Evolutionary conservation across 345 rosid genomes (phyloP).

Genomic region (Lenwebbia sp.): DNA sequence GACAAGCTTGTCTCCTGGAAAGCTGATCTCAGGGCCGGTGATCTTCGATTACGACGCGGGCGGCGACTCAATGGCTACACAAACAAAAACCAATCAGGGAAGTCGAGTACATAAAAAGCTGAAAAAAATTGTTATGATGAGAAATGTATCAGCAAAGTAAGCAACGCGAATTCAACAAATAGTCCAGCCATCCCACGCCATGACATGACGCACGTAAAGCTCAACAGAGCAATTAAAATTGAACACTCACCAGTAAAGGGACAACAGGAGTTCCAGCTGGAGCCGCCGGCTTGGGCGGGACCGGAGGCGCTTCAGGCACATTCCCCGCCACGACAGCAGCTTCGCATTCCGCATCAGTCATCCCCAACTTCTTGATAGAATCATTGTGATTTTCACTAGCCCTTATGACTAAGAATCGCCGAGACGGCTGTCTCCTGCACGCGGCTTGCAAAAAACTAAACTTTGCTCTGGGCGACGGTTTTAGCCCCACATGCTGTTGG

Average conservation of each 20-base stretch:
- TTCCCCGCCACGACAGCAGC: slow-evolving; percentile 81
- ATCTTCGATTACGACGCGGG: slow-evolving; percentile 77
- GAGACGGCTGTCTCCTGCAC: neutral
- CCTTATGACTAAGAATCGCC: slow-evolving; percentile 6
- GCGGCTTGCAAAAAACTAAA: neutral
- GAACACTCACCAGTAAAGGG: slow-evolving; percentile 46
- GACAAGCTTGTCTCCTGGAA: slow-evolving; percentile 82
- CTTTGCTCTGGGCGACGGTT: neutral
- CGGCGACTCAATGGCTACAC: slow-evolving; percentile 62
- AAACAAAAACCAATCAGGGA: neutral
- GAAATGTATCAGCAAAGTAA: neutral
- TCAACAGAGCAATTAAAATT: neutral
- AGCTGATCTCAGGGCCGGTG: slow-evolving; percentile 57
- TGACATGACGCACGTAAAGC: neutral
- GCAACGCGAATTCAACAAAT: neutral
- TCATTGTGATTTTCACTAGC: slow-evolving; percentile 33
- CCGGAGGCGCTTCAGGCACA: slow-evolving; percentile 75
- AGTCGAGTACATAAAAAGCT: neutral
- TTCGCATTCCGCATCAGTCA: slow-evolving; percentile 73
- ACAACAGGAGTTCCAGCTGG: slow-evolving; percentile 77
- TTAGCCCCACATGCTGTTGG: neutral
- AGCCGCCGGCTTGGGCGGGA: slow-evolving; percentile 61
- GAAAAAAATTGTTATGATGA: neutral
- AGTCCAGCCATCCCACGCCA: neutral
- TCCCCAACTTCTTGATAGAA: slow-evolving; percentile 35